Base-by-base conservation (phyloP, 169 alveolate genomes). In the Hepatocystis sp. region DNA sequence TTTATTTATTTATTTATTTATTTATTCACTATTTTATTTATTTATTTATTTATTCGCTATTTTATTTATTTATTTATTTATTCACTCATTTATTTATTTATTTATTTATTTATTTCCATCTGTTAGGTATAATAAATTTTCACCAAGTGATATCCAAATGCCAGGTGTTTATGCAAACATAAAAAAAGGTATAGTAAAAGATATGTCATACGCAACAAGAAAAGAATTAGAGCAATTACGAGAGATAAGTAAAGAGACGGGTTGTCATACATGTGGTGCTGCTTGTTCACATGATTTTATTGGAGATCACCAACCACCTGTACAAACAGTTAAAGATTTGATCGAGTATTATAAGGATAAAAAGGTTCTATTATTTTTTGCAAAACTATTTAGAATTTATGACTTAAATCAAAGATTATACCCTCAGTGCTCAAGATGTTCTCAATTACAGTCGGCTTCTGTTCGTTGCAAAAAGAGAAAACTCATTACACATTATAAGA, bases 241-340 rank as follows among this genome's bases (percentile, higher is more conserved):
- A 2, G n/a, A 49, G 4, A 32, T 40, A 21, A 56, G 86, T 44
- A 71, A 71, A 30, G 53, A 71, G 2, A 71, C 76, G 2, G 86
- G 86, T n/a, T 71, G 86, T 32, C 86, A 71, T 34, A 71, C 86
- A 42, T 71, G 86, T n/a, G 86, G 86, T 25, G 64, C 46, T 15
- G 28, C 40, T 2, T 71, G 86, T 34, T 51, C 55, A 42, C 76
- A 71, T 11, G 17, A 49, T 25, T 71, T 71, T 34, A 71, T 71
- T 25, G 86, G 86, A 4, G 86, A 71, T 28, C 86, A 71, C 23
- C 86, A 71, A n/a, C 86, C 86, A 19, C 86, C 86, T 30, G 61
- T 71, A 34, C 86, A 71, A 56, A 63, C 58, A 0, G 46, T 71
- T 10, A 71, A 71, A 30, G 86, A 71, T 13, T 56, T 44, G 65